A percentile compares a stretch with the other conserved stretches of the same genome.
Conservation (phyloP, 495 filamentous ascomycete genomes). For the Halenospora varia region DNA sequence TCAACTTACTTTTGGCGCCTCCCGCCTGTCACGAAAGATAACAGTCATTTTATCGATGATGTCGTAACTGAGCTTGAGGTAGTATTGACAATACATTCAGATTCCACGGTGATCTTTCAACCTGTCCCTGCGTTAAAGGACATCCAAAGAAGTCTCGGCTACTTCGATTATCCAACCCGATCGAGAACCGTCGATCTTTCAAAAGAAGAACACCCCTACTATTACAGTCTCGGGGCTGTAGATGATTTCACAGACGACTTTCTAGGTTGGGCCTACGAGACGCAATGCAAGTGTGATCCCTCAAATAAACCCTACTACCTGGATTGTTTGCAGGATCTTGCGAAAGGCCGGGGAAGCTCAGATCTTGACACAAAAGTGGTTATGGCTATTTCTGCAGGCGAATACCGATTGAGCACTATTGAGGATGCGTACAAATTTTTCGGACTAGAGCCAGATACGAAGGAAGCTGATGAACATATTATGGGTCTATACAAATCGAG, state of each 20-base stretch:
- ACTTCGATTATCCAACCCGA: constrained; percentile 19
- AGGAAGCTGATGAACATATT: constrained; percentile 27
- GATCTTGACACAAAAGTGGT: constrained; percentile 23
- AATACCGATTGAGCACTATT: constrained; percentile 20
- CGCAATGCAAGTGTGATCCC: constrained; percentile 24
- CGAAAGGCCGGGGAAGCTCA: constrained; percentile 20
- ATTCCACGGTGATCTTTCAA: neutral
- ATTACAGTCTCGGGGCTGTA: constrained; percentile 22
- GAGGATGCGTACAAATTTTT: constrained; percentile 26
- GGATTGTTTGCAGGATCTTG: constrained; percentile 24
- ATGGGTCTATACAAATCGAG: constrained; percentile 26
- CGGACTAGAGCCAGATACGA: constrained; percentile 12
- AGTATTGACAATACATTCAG: neutral
- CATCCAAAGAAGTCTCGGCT: constrained; percentile 24
- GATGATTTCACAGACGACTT: constrained; percentile 23
- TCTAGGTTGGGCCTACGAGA: constrained; percentile 25
- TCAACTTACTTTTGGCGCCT: constrained; percentile 19
- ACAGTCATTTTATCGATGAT: constrained; percentile 22
- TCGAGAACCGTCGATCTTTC: constrained; percentile 18
- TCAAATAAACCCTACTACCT: constrained; percentile 25
- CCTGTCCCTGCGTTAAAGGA: constrained; percentile 18
- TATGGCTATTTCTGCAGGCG: constrained; percentile 20
- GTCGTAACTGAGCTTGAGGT: constrained; percentile 15
- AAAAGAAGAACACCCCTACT: constrained; percentile 23
- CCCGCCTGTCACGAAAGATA: constrained; percentile 12